These are phyloP conservation scores for Plectosphaerella sp. DNA, from an alignment of 2,329 filamentous ascomycete species.

Conservation along the genomic window DNA sequence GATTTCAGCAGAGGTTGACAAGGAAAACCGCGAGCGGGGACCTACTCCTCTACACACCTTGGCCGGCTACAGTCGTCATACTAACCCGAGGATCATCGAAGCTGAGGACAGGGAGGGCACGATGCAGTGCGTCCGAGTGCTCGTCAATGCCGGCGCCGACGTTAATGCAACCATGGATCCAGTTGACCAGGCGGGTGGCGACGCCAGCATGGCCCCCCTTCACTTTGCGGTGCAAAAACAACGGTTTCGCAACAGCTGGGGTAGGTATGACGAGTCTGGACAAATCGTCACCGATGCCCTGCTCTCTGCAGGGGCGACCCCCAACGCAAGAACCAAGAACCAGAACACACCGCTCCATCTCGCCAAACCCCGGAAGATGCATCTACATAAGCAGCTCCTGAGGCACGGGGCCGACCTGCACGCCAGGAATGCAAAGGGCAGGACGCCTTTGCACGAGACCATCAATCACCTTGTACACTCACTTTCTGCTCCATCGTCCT, in stretches of 20 bases:
- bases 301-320: neutral
- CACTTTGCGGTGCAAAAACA: slow-evolving; percentile 5
- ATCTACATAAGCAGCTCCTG: neutral
- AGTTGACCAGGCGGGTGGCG: neutral
- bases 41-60: neutral
- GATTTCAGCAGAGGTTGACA: neutral
- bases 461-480: neutral
- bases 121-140: neutral
- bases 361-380: neutral
- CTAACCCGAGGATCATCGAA: slow-evolving; percentile 6
- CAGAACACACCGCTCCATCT: neutral
- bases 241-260: neutral
- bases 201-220: slow-evolving; percentile 12
- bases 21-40: neutral
- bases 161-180: slow-evolving; percentile 10
- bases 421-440: neutral
- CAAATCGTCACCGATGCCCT: neutral
- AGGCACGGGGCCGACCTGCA: neutral
- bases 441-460: neutral
- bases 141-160: slow-evolving; percentile 18
- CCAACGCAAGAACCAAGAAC: neutral
- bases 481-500: neutral
- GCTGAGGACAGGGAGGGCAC: neutral
- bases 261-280: neutral
- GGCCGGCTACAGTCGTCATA: neutral